Base-by-base conservation (phyloP, 345 rosid species). In the Carallia brachiata region DNA sequence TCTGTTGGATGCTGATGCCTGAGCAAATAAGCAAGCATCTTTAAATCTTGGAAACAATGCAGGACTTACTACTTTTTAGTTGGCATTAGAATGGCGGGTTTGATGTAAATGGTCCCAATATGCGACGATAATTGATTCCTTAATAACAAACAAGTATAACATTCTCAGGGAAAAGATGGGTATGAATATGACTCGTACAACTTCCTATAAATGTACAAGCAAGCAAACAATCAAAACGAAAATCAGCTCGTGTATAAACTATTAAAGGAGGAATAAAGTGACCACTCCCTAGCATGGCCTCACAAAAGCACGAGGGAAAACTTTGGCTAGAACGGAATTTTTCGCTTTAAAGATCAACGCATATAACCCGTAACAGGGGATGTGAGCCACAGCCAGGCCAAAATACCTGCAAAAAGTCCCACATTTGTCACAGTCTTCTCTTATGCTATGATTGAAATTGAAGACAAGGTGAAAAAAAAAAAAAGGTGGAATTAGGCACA, bases 301-400 rank as follows among this genome's bases (percentile, higher is more conserved):
- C 61, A 77, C 75, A 44, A 82, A 88, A 69, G 81, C 74, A 52
- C 56, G 70, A 60, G 93, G 93, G 71, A 85, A 93, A 83, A 76
- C 65, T 76, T 66, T 67, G 15, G 87, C 68, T 13, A 89, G 78
- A 58, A 76, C 47, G 0, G 78, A 61, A 53, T 68, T 69, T 59
- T 93, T 89, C 6, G 86, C 95, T 68, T 71, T 83, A 1, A 84
- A 81, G 6, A 91, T 80, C 77, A 88, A 65, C 0, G 81, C 79
- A 54, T 79, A 91, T 15, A 82, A 70, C 66, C 93, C 95, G 47
- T 84, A 94, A 74, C 95, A 88, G 23, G 98, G 98, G 65, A 91
- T 74, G 73, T 90, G 95, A 37, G 72, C 64, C 36, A 84, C 57
- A 16, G 97, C 91, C 67, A 89, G 58, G 50, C 57, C 37, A 7